Evolutionary conservation across 352 stramenopile genomes (phyloP).

Genomic region (Phytophthora sp.): DNA sequence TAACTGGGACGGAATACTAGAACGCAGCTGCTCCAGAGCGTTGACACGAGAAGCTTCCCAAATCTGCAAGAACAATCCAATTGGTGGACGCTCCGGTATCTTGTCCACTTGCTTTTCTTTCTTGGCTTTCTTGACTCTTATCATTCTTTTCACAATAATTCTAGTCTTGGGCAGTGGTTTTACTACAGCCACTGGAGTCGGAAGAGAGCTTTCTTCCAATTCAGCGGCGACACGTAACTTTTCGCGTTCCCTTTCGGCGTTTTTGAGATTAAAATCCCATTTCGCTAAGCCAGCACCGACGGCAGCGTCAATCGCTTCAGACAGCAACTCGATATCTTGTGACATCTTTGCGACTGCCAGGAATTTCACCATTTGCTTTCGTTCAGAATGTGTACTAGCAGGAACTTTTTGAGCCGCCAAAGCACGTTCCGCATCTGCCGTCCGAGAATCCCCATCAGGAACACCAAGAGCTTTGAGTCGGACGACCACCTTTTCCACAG

Average conservation of each 20-base stretch:
- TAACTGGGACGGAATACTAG: slow-evolving; percentile 32
- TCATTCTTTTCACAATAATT: slow-evolving; percentile 20
- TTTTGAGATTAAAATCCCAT: slow-evolving; percentile 87
- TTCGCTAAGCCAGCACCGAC: slow-evolving; percentile 67
- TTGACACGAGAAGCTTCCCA: slow-evolving; percentile 41
- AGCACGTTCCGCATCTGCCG: slow-evolving; percentile 37
- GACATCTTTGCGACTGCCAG: slow-evolving; percentile 72
- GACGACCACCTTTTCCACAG: slow-evolving; percentile 58
- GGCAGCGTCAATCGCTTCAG: slow-evolving; percentile 70
- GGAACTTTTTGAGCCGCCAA: slow-evolving; percentile 39
- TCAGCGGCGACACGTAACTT: slow-evolving; percentile 46
- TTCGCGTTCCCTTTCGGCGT: slow-evolving; percentile 70
- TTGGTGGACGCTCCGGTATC: slow-evolving; percentile 15
- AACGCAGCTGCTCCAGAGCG: slow-evolving; percentile 34
- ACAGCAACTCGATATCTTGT: slow-evolving; percentile 70
- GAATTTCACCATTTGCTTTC: slow-evolving; percentile 83
- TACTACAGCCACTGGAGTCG: slow-evolving; percentile 4
- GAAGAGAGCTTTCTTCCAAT: slow-evolving; percentile 2
- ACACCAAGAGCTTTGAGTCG: slow-evolving; percentile 51
- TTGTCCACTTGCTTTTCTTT: slow-evolving; percentile 36
- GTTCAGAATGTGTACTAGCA: slow-evolving; percentile 57
- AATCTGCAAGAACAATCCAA: slow-evolving; percentile 47
- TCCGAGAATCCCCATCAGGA: slow-evolving; percentile 37
- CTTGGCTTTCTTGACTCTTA: slow-evolving; percentile 5
- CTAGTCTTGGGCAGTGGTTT: slow-evolving; percentile 19